Percentiles rank a stretch among this genome's conserved stretches.
Evolutionary conservation across 768 basidiomycete genomes (phyloP).

Genomic region (Vararia minispora): DNA sequence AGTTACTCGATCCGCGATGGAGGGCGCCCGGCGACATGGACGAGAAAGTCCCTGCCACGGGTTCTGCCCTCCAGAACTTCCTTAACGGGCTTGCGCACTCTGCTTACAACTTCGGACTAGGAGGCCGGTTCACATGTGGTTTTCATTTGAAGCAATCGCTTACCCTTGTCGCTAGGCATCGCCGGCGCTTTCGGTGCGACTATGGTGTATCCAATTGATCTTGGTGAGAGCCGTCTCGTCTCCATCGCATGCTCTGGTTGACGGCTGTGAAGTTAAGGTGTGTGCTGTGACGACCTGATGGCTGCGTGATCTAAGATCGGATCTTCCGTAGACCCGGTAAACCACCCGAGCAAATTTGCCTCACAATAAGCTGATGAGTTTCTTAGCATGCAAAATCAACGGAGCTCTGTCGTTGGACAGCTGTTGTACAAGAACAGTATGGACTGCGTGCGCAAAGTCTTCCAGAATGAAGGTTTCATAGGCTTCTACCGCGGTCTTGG

Average conservation of each 20-base stretch:
- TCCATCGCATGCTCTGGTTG: slow-evolving; percentile 8
- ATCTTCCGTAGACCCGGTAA: slow-evolving; percentile 46
- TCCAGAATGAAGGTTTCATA: slow-evolving; percentile 83
- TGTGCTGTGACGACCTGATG: neutral
- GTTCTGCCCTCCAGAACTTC: slow-evolving; percentile 28
- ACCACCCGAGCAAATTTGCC: slow-evolving; percentile 3
- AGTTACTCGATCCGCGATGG: slow-evolving; percentile 88
- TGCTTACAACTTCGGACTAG: slow-evolving; percentile 78
- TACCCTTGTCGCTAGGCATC: slow-evolving; percentile 40
- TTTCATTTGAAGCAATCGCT: neutral
- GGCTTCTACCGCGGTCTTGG: slow-evolving; percentile 98
- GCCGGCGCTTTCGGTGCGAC: slow-evolving; percentile 94
- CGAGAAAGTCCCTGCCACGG: slow-evolving; percentile 21
- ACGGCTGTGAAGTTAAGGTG: slow-evolving; percentile 57
- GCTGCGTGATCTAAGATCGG: neutral
- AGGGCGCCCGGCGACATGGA: slow-evolving; percentile 49
- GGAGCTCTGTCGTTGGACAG: slow-evolving; percentile 93
- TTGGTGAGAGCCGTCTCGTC: slow-evolving; percentile 39
- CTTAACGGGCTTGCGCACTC: slow-evolving; percentile 55
- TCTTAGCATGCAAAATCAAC: slow-evolving; percentile 90
- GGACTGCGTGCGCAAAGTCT: slow-evolving; percentile 90
- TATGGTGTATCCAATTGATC: slow-evolving; percentile 95
- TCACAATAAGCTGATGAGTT: neutral
- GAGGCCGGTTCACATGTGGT: slow-evolving; percentile 42
- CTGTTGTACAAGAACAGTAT: slow-evolving; percentile 92